Conservation (phyloP, 768 basidiomycete genomes). For the Terana coerulea region DNA sequence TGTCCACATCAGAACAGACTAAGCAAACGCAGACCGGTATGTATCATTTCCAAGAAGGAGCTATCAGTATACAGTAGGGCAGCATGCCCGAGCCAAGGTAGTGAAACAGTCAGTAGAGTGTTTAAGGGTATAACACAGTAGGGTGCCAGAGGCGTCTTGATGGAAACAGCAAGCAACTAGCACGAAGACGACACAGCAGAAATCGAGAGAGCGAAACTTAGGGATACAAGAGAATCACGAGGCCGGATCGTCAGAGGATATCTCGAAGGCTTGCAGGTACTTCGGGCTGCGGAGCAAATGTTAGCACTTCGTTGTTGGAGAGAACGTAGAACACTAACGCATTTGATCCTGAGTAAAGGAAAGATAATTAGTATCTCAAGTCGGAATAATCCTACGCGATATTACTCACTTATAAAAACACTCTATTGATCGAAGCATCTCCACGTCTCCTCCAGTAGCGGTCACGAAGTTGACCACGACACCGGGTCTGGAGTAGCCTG, state of each 20-base stretch:
- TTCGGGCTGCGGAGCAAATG: conserved; percentile 61
- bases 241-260: conserved; percentile 60
- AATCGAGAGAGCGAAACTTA: conserved; percentile 43
- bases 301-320: conserved; percentile 18
- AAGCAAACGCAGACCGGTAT: conserved; percentile 35
- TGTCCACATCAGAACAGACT: conserved; percentile 49
- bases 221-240: conserved; percentile 61
- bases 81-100: conserved; percentile 47
- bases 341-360: conserved; percentile 51
- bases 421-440: conserved; percentile 97
- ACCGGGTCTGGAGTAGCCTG: conserved; percentile 80
- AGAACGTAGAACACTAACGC: conserved; percentile 48
- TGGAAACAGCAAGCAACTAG: conserved; percentile 44
- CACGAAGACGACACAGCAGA: conserved; percentile 25
- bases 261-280: conserved; percentile 89
- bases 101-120: conserved; percentile 56
- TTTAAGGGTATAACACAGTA: conserved; percentile 66
- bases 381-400: too few relatives aligned
- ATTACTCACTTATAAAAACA: conserved; percentile 88
- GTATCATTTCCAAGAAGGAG: conserved; percentile 19
- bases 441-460: conserved; percentile 95
- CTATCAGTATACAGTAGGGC: conserved; percentile 68
- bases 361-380: conserved; percentile 9
- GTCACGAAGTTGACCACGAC: conserved; percentile 97
- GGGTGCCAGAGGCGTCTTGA: conserved; percentile 41